A percentile compares a stretch with the other conserved stretches of the same genome.
These are phyloP conservation scores for Yamadazyma oceani DNA, from an alignment of 1,139 yeast genomes.

Conservation along the genomic window DNA sequence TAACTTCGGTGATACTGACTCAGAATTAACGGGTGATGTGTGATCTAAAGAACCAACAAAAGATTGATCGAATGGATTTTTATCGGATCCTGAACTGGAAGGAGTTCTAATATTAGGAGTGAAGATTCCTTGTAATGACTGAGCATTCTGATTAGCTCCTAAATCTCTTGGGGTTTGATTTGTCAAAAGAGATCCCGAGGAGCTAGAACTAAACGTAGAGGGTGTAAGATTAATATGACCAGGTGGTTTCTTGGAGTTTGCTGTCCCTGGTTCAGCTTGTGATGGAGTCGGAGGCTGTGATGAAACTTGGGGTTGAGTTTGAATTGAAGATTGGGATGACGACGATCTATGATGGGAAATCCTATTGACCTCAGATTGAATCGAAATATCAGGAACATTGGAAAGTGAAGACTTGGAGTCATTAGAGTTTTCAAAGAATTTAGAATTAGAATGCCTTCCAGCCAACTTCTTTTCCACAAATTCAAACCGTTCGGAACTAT, in stretches of 20 bases:
- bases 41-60: constrained; percentile 16
- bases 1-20: constrained; percentile 4
- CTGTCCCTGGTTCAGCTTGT: not conserved
- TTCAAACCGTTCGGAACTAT: constrained; percentile 35
- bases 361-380: constrained; percentile 1
- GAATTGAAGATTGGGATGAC: no score
- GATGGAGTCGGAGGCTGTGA: not conserved
- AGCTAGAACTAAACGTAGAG: not conserved
- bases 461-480: constrained; percentile 30
- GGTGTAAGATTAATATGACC: not conserved
- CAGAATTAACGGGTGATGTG: constrained; percentile 5
- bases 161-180: not conserved
- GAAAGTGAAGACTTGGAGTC: constrained; percentile 1
- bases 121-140: constrained; percentile 29
- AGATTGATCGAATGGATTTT: constrained; percentile 41
- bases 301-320: no score
- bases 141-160: not conserved
- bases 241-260: not conserved
- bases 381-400: not conserved
- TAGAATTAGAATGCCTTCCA: constrained; percentile 6
- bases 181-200: not conserved
- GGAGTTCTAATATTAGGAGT: constrained; percentile 44
- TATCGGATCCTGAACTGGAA: constrained; percentile 24
- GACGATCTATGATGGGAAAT: no score
- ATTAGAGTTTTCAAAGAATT: constrained; percentile 1